phyloP scores from a whole-genome alignment of 73 alveolate species.

The Paramecium primaurelia region DNA sequence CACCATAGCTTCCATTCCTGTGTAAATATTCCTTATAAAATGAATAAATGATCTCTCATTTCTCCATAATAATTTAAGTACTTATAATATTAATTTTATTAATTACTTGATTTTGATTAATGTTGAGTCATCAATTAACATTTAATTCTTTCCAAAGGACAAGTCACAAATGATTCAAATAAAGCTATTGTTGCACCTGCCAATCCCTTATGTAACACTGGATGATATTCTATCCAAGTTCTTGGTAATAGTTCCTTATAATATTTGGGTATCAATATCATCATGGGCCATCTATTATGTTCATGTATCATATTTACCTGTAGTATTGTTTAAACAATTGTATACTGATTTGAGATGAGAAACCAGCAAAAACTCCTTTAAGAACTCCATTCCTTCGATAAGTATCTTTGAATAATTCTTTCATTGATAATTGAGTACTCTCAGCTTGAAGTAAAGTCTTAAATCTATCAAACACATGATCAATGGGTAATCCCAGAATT shows the following conservation, averaged over 20 bases:
- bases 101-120: neutral
- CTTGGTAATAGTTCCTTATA: neutral
- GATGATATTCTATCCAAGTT: neutral
- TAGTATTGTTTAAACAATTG: neutral
- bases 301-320: neutral
- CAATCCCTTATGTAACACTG: neutral
- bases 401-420: neutral
- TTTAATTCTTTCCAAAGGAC: constrained; percentile 19
- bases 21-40: neutral
- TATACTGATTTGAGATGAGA: neutral
- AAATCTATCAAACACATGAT: constrained; percentile 14
- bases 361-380: constrained; percentile 30
- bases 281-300: constrained; percentile 33
- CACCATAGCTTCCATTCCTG: neutral
- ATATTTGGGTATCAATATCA: neutral
- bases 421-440: neutral
- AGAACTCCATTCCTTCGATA: neutral
- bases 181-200: neutral
- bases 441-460: constrained; percentile 6
- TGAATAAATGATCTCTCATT: neutral
- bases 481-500: neutral
- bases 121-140: neutral
- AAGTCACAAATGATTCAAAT: neutral
- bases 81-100: neutral
- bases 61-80: neutral